These are phyloP conservation scores for Glycyrrhiza uralensis DNA, from an alignment of 306 rosid species.

Conservation along the genomic window DNA sequence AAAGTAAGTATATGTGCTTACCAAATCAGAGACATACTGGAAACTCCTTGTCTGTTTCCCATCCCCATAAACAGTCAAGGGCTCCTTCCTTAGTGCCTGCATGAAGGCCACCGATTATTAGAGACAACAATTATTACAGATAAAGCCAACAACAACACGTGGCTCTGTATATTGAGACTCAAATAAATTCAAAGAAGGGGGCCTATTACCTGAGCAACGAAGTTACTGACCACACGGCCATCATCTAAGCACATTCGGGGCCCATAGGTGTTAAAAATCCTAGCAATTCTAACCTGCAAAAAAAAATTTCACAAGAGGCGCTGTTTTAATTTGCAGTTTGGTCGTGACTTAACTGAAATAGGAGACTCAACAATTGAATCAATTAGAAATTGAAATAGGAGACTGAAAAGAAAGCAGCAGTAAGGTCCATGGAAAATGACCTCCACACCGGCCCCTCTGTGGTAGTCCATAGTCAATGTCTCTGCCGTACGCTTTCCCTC, in stretches of 20 bases:
- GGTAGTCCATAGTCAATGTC: constrained; percentile 98
- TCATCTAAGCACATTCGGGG: constrained; percentile 99
- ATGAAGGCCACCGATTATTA: constrained; percentile 26
- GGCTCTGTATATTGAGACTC: not conserved
- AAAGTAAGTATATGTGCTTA: constrained; percentile 33
- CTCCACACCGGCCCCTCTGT: constrained; percentile 89
- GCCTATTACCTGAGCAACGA: constrained; percentile 91
- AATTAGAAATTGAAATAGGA: not conserved
- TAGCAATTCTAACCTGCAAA: constrained; percentile 90
- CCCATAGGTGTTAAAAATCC: constrained; percentile 97
- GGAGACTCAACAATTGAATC: not conserved
- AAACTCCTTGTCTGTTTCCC: constrained; percentile 99
- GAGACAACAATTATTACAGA: not conserved
- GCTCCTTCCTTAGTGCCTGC: constrained; percentile 97
- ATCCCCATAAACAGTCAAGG: constrained; percentile 95
- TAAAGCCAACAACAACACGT: not conserved
- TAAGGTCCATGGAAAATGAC: constrained; percentile 31
- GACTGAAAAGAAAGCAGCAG: not conserved
- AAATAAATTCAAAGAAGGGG: not conserved
- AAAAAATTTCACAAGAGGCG: not conserved
- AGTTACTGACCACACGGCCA: constrained; percentile 98
- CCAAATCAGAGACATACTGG: constrained; percentile 98
- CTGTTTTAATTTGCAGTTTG: not conserved
- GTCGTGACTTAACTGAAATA: not conserved
- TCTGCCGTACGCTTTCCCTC: constrained; percentile 99